A percentile compares a stretch with the other conserved stretches of the same genome.
These are phyloP conservation scores for Gossypium davidsonii DNA, from an alignment of 441 rosid genomes.

Conservation along the genomic window DNA sequence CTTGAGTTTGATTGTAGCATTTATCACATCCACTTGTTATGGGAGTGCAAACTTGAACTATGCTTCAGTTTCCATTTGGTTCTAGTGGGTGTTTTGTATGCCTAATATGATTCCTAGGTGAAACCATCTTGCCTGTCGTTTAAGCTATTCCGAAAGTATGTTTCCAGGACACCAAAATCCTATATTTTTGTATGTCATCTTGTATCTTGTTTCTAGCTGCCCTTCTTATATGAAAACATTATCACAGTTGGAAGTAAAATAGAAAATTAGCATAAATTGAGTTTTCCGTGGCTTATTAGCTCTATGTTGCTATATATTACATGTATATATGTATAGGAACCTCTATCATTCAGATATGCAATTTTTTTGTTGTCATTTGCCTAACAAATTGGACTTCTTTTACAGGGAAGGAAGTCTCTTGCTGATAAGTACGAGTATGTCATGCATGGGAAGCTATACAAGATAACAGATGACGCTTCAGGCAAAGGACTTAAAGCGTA, in stretches of 20 bases:
- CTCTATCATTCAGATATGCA: background rate
- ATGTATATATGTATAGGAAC: background rate
- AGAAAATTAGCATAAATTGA: background rate
- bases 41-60: background rate
- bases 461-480: conserved; percentile 64
- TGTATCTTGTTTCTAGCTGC: background rate
- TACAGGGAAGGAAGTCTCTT: conserved; percentile 70
- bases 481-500: conserved; percentile 66
- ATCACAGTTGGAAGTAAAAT: background rate
- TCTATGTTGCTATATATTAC: background rate
- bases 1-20: conserved; percentile 1
- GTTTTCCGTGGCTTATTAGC: background rate
- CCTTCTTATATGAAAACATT: background rate
- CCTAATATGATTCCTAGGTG: background rate
- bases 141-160: background rate
- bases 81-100: background rate
- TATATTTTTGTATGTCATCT: background rate
- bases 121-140: background rate
- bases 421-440: conserved; percentile 86
- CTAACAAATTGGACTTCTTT: conserved; percentile 1
- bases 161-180: background rate
- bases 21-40: background rate
- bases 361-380: background rate
- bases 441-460: conserved; percentile 90
- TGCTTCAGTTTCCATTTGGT: background rate